Evolutionary conservation across 1,284 basidiomycete species (phyloP).

Genomic region (Erythrobasidium hasegawianum): DNA sequence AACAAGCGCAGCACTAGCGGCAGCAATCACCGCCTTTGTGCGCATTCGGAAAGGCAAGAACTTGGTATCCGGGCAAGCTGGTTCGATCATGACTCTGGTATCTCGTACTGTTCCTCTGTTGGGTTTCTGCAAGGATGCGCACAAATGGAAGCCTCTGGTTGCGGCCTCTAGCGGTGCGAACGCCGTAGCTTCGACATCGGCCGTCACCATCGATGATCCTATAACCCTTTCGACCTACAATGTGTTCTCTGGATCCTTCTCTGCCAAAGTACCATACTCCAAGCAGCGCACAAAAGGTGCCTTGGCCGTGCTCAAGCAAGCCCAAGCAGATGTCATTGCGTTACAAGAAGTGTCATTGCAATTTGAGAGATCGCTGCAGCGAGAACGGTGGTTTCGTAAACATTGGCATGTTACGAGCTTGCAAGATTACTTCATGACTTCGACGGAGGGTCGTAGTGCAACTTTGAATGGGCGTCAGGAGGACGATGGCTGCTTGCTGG

Average conservation of each 20-base stretch:
- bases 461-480: slow-evolving; percentile 2
- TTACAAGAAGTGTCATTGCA: slow-evolving; percentile 20
- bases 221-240: slow-evolving; percentile 26
- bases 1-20: not conserved
- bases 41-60: too few relatives aligned
- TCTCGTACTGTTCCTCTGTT: not conserved
- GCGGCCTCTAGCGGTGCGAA: not conserved
- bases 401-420: slow-evolving; percentile 19
- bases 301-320: slow-evolving; percentile 3
- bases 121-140: not conserved
- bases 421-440: slow-evolving; percentile 18
- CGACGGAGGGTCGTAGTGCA: not conserved
- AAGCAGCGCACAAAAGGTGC: slow-evolving; percentile 10
- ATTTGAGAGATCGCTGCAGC: slow-evolving; percentile 19
- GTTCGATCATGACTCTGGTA: too few relatives aligned
- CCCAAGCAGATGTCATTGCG: slow-evolving; percentile 20
- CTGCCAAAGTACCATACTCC: slow-evolving; percentile 14
- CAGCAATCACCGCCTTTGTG: not conserved
- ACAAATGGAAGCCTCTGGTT: not conserved
- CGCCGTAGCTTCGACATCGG: not conserved
- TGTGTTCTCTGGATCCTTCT: slow-evolving; percentile 24
- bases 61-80: too few relatives aligned
- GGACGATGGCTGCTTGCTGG: slow-evolving; percentile 26
- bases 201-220: not conserved
- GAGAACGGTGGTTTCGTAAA: slow-evolving; percentile 20